These are phyloP conservation scores for peach (Prunus persica) DNA, from an alignment of 306 rosid genomes.

Conservation along the genomic window DNA sequence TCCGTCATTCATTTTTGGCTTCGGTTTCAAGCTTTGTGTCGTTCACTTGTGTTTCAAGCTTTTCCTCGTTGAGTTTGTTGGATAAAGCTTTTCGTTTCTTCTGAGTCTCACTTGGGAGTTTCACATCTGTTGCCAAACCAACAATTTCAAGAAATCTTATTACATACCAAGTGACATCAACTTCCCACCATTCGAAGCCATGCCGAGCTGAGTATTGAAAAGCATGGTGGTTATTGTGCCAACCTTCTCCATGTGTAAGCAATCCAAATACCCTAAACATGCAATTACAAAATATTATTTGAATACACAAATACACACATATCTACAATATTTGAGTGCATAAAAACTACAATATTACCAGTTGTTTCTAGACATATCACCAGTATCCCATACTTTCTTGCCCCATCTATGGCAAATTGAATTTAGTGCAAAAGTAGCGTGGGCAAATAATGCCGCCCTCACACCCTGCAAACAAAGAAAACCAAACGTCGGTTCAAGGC, in stretches of 20 bases:
- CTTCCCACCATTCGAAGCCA: conserved; percentile 73
- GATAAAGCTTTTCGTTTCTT: too few species aligned
- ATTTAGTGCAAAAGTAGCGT: not conserved
- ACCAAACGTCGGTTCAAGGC: too few species aligned
- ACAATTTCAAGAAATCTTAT: conserved; percentile 43
- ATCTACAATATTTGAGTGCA: too few species aligned
- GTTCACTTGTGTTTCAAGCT: too few species aligned
- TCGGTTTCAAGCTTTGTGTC: too few species aligned
- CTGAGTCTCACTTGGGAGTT: not conserved
- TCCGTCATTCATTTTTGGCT: too few species aligned
- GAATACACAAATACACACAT: too few species aligned
- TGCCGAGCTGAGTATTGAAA: conserved; percentile 62
- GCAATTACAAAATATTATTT: too few species aligned
- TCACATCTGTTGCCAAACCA: conserved; percentile 58
- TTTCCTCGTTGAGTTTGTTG: too few species aligned
- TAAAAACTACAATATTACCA: not conserved
- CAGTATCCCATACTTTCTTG: not conserved
- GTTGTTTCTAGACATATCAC: conserved; percentile 1
- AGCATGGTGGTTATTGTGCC: conserved; percentile 82
- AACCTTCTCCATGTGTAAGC: conserved; percentile 67
- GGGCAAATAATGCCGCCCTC: not conserved
- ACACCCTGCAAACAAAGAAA: not conserved
- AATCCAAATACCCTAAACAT: conserved; percentile 55
- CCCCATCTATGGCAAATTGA: conserved; percentile 3
- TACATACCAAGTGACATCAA: conserved; percentile 58